Evolutionary conservation across 257 asterid species (phyloP), one percentile per base, ranked within the genome.

Genomic region (Plectranthus barbatus): DNA sequence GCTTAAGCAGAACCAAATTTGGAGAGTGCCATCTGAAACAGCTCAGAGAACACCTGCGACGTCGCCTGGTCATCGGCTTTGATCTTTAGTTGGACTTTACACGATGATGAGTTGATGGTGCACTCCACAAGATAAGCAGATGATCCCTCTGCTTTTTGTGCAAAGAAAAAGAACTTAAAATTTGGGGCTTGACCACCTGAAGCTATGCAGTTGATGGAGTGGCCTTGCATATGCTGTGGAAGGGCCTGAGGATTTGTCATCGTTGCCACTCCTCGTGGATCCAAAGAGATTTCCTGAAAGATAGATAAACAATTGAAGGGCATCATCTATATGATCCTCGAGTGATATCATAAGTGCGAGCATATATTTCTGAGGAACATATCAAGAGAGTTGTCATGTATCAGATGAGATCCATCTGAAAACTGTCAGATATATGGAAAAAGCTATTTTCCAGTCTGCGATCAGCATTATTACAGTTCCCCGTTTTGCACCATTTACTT

Each of bases 151-250:
- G 80, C 92, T 60, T 84, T 85, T 57, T 86, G 96, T 23, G 93
- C 94, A 13, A 82, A 78, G 88, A 93, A 87, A 81, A 93, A 93
- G 87, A 85, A 90, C 84, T 90, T 90, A 12, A 85, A 90, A 70
- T 87, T 87, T 0, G 99, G 97, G 9, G 97, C 84, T 64, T 90
- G 99, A 48, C 97, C 96, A 45, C 99, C 99, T 7, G 99, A 93
- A 46, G 99, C 97, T 62, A 93, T 80, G 86, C 99, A 93, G 80
- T 81, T 81, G 69, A 93, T 81, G 18, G 83, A 82, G 64, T 87
- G 85, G 63, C 75, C 70, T 76, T 87, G 96, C 94, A 93, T 86
- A 78, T 93, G 95, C 39, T 76, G 88, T 49, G 84, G 76, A 36
- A 93, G 94, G 17, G 79, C 84, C 78, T 83, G 96, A 31, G 99